Conservation (phyloP, 2,329 filamentous ascomycete genomes). For the Diaporthe humulicola region DNA sequence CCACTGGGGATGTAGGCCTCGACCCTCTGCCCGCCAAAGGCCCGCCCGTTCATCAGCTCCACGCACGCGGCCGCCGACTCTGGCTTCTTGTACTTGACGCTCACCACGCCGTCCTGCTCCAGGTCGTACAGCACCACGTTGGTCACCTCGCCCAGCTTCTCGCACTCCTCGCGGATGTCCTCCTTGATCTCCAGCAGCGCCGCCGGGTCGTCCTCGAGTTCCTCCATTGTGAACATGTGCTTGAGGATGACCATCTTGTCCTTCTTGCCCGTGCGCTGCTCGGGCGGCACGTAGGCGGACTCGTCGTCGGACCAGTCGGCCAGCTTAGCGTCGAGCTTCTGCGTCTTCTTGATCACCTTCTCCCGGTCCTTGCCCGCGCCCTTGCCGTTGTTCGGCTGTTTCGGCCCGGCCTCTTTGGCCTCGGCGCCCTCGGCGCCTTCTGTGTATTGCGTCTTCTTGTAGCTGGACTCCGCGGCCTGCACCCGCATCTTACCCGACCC, state of each 20-base stretch:
- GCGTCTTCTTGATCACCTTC: conserved; percentile 91
- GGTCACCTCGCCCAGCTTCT: conserved; percentile 87
- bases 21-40: conserved; percentile 80
- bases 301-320: conserved; percentile 97
- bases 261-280: conserved; percentile 66
- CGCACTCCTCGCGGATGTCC: conserved; percentile 91
- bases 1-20: conserved; percentile 80
- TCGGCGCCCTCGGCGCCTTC: conserved; percentile 51
- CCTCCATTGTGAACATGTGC: conserved; percentile 91
- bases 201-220: conserved; percentile 87
- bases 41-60: conserved; percentile 81
- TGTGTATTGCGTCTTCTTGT: conserved; percentile 87
- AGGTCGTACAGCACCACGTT: conserved; percentile 92
- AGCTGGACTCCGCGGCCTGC: conserved; percentile 87
- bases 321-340: conserved; percentile 91
- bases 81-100: conserved; percentile 82
- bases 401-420: conserved; percentile 53
- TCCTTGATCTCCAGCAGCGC: conserved; percentile 93
- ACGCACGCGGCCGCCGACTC: conserved; percentile 82
- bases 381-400: conserved; percentile 36
- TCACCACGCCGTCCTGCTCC: conserved; percentile 87
- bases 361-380: conserved; percentile 78
- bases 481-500: conserved; percentile 79
- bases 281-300: conserved; percentile 62
- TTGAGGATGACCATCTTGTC: conserved; percentile 90